Evolutionary conservation across 495 filamentous ascomycete genomes (phyloP), one percentile per base, ranked within the genome.

Genomic region (Daldinia loculata): DNA sequence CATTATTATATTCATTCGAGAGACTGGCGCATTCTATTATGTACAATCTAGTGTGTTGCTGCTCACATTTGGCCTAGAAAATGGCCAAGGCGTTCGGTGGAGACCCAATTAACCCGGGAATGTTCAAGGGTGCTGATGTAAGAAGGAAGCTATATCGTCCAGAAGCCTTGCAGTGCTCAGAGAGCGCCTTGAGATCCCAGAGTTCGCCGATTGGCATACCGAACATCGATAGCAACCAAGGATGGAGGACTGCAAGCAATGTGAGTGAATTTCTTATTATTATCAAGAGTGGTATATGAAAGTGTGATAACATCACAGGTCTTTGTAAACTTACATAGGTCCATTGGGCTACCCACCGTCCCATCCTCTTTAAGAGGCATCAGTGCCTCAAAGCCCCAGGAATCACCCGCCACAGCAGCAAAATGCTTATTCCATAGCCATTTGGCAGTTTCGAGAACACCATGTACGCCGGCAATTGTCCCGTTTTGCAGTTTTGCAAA

Each of bases 81-180:
- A 89, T 80, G 6, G 86, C 88, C 17, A 87, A 77, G 3, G 82
- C 83, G 73, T 84, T 86, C 6, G 81, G 80, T 55, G 82, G 80
- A 26, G 79, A 83, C 19, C 81, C 83, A 17, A 86, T 72, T 4
- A 83, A 67, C 72, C 86, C 85, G 41, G 83, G 80, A 63, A 86
- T 87, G 76, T 91, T 89, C 72, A 88, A 77, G 24, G 88, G 88
- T 30, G 80, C 83, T 76, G 86, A 89, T 1, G 88, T 90, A 56
- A 93, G 77, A 69, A 93, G 86, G 74, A 93, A 92, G 30, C 82
- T 86, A 85, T 90, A 93, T 72, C 84, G 83, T 15, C 85, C 84
- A 56, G 80, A 85, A 69, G 81, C 80, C 69, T 79, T 77, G 71
- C 87, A 89, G 32, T 81, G 71, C 45, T 82, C 82, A 0, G 83